Evolutionary conservation across 495 filamentous ascomycete species (phyloP), one percentile per base, ranked within the genome.

Genomic region (Daldinia caldariorum): DNA sequence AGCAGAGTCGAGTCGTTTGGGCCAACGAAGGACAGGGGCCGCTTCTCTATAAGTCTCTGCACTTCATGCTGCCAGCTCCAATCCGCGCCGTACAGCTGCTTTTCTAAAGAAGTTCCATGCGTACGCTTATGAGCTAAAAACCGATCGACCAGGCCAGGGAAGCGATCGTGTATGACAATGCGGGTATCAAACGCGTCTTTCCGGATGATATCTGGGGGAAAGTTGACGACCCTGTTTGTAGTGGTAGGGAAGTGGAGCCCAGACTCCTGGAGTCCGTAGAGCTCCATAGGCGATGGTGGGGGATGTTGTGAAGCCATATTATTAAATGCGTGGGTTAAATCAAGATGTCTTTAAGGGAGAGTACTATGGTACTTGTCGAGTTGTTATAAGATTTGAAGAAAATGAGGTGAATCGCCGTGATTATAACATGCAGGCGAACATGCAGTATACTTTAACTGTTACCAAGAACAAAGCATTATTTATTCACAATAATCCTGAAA

Each of bases 81-180:
- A 12, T 51, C 7, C 2, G 38, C 35, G 1, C 37, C 4, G 37
- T 76, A 77, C 29, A 76, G 13, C 8, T 18, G 10, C 38, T 58
- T 66, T 55, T 76, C 69, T 10, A 16, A 16, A 26, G 22, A 41
- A 20, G 29, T 66, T 5, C 71, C 73, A n/a, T 64, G 34, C 5
- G 13, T 6, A 14, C 71, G 51, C 63, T 76, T 77, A 58, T 72
- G 66, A 1, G 50, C 50, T 20, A 77, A 37, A 39, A 77, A 77
- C 10, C 13, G 31, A 6, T 63, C 20, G 9, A 76, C 65, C 7
- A 77, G 75, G 16, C 10, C n/a, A 2, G 69, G 66, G 16, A 63
- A 77, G 5, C 64, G 43, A 6, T 4, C 0, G 47, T 76, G 75
- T 5, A 77, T 38, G 5, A 77, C 53, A 29, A 77, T 69, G 1